These are phyloP conservation scores for Sanghuangporus weigelae DNA, from an alignment of 1,284 basidiomycete genomes.

Conservation along the genomic window DNA sequence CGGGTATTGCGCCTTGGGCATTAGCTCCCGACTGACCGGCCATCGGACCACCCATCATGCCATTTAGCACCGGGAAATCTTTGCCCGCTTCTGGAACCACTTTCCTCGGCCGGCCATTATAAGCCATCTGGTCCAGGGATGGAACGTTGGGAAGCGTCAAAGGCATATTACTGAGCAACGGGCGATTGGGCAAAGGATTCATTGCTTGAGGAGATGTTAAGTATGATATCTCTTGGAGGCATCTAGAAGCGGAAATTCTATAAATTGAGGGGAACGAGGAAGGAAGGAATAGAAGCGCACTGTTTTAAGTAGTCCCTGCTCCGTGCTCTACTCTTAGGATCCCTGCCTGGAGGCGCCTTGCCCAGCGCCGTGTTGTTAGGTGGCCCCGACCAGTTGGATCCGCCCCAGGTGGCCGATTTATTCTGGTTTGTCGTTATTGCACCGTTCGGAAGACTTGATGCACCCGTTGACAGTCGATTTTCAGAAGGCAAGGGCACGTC, in stretches of 20 bases:
- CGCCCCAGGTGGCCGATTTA: constrained; percentile 54
- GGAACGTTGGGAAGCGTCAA: constrained; percentile 65
- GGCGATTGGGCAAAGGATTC: constrained; percentile 90
- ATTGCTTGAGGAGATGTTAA: constrained; percentile 94
- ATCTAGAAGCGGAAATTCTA: constrained; percentile 41
- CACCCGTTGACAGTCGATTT: constrained; percentile 37
- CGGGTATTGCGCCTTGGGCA: constrained; percentile 40
- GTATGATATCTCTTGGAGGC: constrained; percentile 97
- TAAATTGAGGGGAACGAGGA: not conserved
- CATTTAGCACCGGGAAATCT: constrained; percentile 64
- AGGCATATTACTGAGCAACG: constrained; percentile 64
- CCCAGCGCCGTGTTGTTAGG: constrained; percentile 46
- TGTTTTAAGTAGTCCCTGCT: constrained; percentile 98
- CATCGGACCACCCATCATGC: constrained; percentile 50
- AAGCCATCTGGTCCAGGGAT: constrained; percentile 65
- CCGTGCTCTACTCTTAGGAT: constrained; percentile 90
- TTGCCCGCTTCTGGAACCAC: constrained; percentile 69
- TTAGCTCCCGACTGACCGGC: constrained; percentile 40
- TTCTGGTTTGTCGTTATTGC: constrained; percentile 34
- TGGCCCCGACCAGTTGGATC: constrained; percentile 41
- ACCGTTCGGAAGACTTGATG: constrained; percentile 44
- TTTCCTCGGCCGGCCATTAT: constrained; percentile 74
- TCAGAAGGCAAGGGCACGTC: constrained; percentile 74
- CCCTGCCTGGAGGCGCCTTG: constrained; percentile 73
- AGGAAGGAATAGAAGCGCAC: constrained; percentile 40